phyloP scores from a whole-genome alignment of 352 stramenopile species.

The Globisporangium irregulare region DNA sequence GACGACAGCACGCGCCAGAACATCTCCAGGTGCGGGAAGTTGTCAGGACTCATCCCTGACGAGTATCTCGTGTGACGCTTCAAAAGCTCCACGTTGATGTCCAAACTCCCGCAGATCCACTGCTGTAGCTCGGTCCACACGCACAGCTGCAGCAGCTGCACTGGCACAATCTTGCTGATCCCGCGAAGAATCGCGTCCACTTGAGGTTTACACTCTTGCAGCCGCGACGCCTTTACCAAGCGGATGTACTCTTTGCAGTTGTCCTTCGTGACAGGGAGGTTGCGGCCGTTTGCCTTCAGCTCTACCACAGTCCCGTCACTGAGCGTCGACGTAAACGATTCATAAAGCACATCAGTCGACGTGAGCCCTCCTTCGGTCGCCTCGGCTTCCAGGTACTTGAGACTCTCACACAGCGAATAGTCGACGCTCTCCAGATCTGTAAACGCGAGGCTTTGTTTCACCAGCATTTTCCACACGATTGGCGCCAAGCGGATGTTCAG shows the following conservation, averaged over 20 bases:
- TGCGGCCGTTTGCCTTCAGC: slow-evolving; percentile 41
- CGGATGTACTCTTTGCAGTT: slow-evolving; percentile 75
- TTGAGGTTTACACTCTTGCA: slow-evolving; percentile 75
- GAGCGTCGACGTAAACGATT: slow-evolving; percentile 71
- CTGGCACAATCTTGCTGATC: slow-evolving; percentile 65
- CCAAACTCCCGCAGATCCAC: slow-evolving; percentile 74
- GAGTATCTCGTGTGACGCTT: slow-evolving; percentile 83
- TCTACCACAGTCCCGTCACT: slow-evolving; percentile 69
- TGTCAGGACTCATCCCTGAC: slow-evolving; percentile 68
- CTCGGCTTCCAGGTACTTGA: slow-evolving; percentile 42
- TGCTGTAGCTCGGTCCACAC: slow-evolving; percentile 79
- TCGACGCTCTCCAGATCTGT: slow-evolving; percentile 65
- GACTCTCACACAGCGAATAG: slow-evolving; percentile 47
- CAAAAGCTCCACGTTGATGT: slow-evolving; percentile 69
- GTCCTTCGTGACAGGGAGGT: slow-evolving; percentile 56
- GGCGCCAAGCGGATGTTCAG: slow-evolving; percentile 70
- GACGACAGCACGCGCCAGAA: slow-evolving; percentile 67
- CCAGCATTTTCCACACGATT: slow-evolving; percentile 78
- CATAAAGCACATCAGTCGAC: slow-evolving; percentile 39
- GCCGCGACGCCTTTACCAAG: slow-evolving; percentile 51
- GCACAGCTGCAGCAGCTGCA: slow-evolving; percentile 68
- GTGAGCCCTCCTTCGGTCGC: slow-evolving; percentile 14
- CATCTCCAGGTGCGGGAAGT: slow-evolving; percentile 67
- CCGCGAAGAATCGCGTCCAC: slow-evolving; percentile 72
- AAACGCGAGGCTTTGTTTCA: slow-evolving; percentile 63